phyloP scores from a whole-genome alignment of 495 filamentous ascomycete species.

The Staphylotrichum tortipilum region DNA sequence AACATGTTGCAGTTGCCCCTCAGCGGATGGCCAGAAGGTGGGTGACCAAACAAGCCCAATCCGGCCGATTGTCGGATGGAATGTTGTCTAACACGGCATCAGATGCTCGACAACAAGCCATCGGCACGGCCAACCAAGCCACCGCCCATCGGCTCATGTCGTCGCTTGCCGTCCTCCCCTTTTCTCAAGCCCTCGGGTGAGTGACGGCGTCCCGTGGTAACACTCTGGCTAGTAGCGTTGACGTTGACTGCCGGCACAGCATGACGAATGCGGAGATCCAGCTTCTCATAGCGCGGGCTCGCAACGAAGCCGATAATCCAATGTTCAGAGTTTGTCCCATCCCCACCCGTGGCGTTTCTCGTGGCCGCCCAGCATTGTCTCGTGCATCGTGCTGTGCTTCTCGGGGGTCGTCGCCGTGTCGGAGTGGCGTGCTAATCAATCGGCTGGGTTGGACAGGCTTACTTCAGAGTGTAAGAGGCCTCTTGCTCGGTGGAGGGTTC shows the following conservation, averaged over 20 bases:
- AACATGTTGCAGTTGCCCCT: conserved; percentile 62
- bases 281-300: conserved; percentile 56
- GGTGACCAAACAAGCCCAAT: conserved; percentile 12
- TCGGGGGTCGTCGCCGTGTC: too few relatives aligned
- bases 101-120: conserved; percentile 55
- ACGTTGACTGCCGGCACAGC: conserved; percentile 30
- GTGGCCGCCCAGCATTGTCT: too few relatives aligned
- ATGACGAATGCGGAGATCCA: conserved; percentile 59
- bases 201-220: not conserved
- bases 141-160: conserved; percentile 54
- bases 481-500: not conserved
- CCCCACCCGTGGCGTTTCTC: not conserved
- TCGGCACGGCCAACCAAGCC: conserved; percentile 52
- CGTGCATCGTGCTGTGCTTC: too few relatives aligned
- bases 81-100: conserved; percentile 2
- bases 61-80: not conserved
- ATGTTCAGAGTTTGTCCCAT: conserved; percentile 47
- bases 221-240: conserved; percentile 1
- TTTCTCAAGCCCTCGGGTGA: conserved; percentile 38
- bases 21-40: conserved; percentile 68
- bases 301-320: conserved; percentile 55
- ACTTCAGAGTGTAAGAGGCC: conserved; percentile 63
- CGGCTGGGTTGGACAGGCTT: conserved; percentile 38
- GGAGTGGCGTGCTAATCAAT: not conserved
- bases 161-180: conserved; percentile 56